Base-by-base conservation (phyloP, 1,284 basidiomycete genomes). In the Cutaneotrichosporon sp. region DNA sequence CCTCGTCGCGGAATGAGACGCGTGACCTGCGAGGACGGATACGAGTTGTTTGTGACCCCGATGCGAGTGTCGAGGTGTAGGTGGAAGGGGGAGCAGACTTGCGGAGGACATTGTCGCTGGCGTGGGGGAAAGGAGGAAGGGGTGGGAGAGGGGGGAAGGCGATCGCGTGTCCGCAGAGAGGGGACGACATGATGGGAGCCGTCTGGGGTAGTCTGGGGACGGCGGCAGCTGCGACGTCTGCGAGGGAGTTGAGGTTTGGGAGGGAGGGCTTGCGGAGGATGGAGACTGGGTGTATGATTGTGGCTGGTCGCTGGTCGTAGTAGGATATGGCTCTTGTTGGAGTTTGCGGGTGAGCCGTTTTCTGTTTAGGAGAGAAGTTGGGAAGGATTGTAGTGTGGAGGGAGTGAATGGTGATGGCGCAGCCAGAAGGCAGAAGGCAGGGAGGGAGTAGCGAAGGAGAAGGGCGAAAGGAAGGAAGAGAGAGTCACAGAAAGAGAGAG, bases 1-100 rank as follows among this genome's bases (percentile, higher is more conserved):
- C 61, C 9, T 66, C 55, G 7, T 66, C 64, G 22, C 64, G 60
- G 25, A 66, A 66, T 16, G 64, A 66, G n/a, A 66, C 64, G 2
- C 59, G 58, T 2, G 64, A 63, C 29, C 61, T 46, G 22, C 56
- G 47, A 18, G 47, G 47, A 13, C 47, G 47, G 27, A 50, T 27
- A 20, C 47, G 47, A 27, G 27, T 8, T 29, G 47, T 50, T n/a
- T 27, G 13, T 9, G 47, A 31, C 8, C 18, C 18, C n/a, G 52
- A 33, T 6, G 54, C 31, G 29, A 31, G 27, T 13, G 47, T 16
- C 3, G 52, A 25, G 5, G 38, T 11, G 11, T 20, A 50, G 4
- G 56, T 47, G 22, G 58, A 50, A 9, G 60, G 52, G 2, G 64
- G 60, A 1, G 64, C 64, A 6, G 57, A 59, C 9, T 46, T 50